Base-by-base conservation (phyloP, 2,329 filamentous ascomycete species). In the Phaeosphaeria sp. region DNA sequence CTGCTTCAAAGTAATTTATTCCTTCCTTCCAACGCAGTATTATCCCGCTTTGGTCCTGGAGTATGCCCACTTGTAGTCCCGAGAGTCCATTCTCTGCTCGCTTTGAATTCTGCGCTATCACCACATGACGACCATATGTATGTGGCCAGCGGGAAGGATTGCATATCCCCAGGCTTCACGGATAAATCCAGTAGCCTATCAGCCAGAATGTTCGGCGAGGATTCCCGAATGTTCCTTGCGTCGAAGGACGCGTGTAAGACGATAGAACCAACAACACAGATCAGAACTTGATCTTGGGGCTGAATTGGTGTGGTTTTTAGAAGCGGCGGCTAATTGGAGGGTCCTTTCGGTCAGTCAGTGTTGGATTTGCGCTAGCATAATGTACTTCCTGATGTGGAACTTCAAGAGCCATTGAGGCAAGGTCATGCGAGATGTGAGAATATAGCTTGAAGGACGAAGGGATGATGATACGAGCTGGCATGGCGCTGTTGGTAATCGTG, bases 101-200 rank as follows among this genome's bases (percentile, higher is more conserved):
- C 5, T 36, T 13, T 13, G 30, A 11, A 44, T 3, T 18, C 42
- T 44, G 30, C 30, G 30, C 11, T 7, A 2, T 8, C 18, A 44
- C 15, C 42, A 20, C 18, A 44, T 44, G 42, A 21, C n/a, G 18
- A 44, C 9, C 25, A 22, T 15, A 25, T 25, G 44, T 25, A 25
- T 47, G 44, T 47, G 44, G 44, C 21, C 17, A 25, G 22, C 44
- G 44, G 44, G 44, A 47, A 47, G 44, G 44, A 47, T 47, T 25
- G 40, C 40, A 27, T 13, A n/a, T n/a, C 30, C 44, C 21, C 13
- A 47, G 21, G 22, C 27, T 22, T 22, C 25, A 27, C 44, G 44
- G 44, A 27, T 47, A 47, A 47, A 47, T 47, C 11, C 30, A 36
- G 30, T 36, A 36, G 22, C 44, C 9, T n/a, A 25, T 47, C 17